These are phyloP conservation scores for Candida arabinofermentans DNA, from an alignment of 805 yeast species.

Conservation along the genomic window DNA sequence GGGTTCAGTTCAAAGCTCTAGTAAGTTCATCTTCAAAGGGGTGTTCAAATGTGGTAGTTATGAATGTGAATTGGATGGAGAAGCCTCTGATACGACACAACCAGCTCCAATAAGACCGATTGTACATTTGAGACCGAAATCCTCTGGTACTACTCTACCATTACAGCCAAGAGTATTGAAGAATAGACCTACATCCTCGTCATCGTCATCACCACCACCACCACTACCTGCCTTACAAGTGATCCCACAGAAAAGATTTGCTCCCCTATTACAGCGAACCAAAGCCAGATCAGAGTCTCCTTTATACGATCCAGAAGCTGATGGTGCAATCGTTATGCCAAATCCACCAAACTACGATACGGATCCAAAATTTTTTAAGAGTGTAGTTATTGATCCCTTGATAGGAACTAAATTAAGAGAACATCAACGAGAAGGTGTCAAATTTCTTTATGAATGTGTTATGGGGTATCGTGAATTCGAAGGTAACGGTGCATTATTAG, in stretches of 20 bases:
- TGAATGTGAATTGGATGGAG: conserved; percentile 62
- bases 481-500: conserved; percentile 73
- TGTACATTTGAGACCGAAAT: background rate
- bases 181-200: background rate
- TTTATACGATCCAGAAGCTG: conserved; percentile 34
- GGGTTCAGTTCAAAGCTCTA: conserved; percentile 17
- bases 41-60: conserved; percentile 48
- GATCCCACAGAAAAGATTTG: background rate
- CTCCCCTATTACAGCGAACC: conserved; percentile 8
- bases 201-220: background rate
- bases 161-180: background rate
- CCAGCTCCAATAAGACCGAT: background rate
- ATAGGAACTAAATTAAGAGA: conserved; percentile 57
- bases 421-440: conserved; percentile 84
- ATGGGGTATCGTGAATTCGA: conserved; percentile 57
- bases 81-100: conserved; percentile 19
- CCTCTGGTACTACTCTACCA: background rate
- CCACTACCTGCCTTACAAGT: background rate
- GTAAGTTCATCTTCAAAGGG: conserved; percentile 19
- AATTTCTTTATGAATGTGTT: conserved; percentile 76
- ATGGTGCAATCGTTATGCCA: conserved; percentile 36
- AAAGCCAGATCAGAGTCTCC: conserved; percentile 26
- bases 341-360: conserved; percentile 7
- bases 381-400: conserved; percentile 59
- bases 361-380: conserved; percentile 15